These are phyloP conservation scores for Talaromyces rugulosus DNA, from an alignment of 2,329 filamentous ascomycete genomes.

Conservation along the genomic window DNA sequence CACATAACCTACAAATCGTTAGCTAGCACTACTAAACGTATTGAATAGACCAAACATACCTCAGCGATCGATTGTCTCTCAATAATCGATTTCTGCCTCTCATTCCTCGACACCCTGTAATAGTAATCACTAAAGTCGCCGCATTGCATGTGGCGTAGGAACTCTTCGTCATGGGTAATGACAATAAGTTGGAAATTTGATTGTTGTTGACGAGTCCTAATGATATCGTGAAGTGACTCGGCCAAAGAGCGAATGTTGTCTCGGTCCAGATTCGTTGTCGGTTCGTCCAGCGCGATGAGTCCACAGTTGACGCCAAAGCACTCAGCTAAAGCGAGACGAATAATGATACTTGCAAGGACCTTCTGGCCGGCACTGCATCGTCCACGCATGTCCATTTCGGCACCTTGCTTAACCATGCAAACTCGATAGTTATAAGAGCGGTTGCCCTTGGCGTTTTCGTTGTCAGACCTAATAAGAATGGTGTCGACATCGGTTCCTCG, in stretches of 20 bases:
- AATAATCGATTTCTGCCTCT: conserved; percentile 83
- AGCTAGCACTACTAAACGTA: background rate
- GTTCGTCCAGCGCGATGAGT: conserved; percentile 93
- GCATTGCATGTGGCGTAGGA: conserved; percentile 87
- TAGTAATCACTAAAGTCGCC: conserved; percentile 91
- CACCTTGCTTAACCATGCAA: conserved; percentile 95
- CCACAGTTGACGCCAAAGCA: conserved; percentile 96
- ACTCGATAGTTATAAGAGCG: conserved; percentile 95
- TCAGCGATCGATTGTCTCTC: conserved; percentile 56
- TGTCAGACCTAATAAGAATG: conserved; percentile 90
- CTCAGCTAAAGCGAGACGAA: conserved; percentile 90
- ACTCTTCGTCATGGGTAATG: conserved; percentile 98
- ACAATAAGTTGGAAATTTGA: conserved; percentile 97
- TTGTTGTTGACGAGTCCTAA: conserved; percentile 75
- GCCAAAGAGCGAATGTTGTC: conserved; percentile 93
- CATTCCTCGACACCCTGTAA: conserved; percentile 78
- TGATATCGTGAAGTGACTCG: conserved; percentile 79
- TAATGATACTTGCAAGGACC: conserved; percentile 94
- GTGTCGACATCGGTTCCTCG: conserved; percentile 96
- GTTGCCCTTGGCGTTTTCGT: conserved; percentile 69
- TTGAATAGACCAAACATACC: conserved; percentile 26
- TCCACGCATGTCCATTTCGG: conserved; percentile 99
- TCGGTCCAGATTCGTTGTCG: conserved; percentile 91
- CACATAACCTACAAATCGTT: conserved; percentile 13
- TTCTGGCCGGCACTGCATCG: conserved; percentile 96